phyloP scores from a whole-genome alignment of 305 asterid species.

The Coffea humblotiana region DNA sequence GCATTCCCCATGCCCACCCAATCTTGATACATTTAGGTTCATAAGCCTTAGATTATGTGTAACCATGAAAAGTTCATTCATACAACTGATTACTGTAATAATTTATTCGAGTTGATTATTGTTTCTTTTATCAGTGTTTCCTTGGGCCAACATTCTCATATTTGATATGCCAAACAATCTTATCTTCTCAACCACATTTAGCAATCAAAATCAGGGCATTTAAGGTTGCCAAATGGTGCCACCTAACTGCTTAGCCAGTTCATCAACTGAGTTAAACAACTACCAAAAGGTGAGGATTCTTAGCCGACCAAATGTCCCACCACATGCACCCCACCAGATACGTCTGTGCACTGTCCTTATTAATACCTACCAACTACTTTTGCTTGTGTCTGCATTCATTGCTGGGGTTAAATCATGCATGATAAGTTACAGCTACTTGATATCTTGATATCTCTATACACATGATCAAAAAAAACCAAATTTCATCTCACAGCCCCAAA shows the following conservation, averaged over 20 bases:
- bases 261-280: slow-evolving; percentile 7
- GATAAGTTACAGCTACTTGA: neutral
- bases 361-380: slow-evolving; percentile 25
- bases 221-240: neutral
- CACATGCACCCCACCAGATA: slow-evolving; percentile 22
- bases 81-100: neutral
- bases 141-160: too few relatives aligned
- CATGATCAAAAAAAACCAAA: neutral
- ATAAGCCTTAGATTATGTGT: neutral
- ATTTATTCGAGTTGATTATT: neutral
- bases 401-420: neutral
- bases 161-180: neutral
- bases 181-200: neutral
- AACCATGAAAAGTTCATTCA: neutral
- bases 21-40: slow-evolving; percentile 5
- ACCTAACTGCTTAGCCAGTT: slow-evolving; percentile 17
- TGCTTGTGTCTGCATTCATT: slow-evolving; percentile 9
- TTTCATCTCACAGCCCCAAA: neutral
- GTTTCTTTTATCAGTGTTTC: neutral
- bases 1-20: neutral
- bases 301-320: slow-evolving; percentile 16
- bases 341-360: neutral
- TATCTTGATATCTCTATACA: neutral
- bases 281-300: neutral
- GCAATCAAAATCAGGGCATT: slow-evolving; percentile 2